These are phyloP conservation scores for Logfia minima DNA, from an alignment of 129 eudicot species.

Conservation along the genomic window DNA sequence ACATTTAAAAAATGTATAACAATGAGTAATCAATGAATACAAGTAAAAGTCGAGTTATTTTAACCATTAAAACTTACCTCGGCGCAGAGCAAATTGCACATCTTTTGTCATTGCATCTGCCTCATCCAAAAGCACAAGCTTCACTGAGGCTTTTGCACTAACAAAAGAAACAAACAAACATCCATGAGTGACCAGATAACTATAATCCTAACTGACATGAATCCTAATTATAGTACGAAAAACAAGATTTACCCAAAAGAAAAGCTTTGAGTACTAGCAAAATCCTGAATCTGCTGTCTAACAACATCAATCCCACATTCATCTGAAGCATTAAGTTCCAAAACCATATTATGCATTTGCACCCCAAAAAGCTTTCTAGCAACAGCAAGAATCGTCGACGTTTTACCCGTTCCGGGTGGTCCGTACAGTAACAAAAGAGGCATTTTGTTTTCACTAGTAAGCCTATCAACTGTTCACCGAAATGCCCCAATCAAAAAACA, in stretches of 20 bases:
- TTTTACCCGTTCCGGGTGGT: conserved; percentile 98
- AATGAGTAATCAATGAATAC: conserved; percentile 4
- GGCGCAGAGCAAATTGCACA: conserved; percentile 97
- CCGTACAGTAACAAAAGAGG: conserved; percentile 95
- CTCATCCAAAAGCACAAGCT: conserved; percentile 89
- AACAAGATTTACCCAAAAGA: conserved; percentile 67
- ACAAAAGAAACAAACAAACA: conserved; percentile 11
- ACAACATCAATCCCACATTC: conserved; percentile 98
- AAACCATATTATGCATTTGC: conserved; percentile 86
- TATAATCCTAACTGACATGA: not conserved
- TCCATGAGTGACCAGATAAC: not conserved
- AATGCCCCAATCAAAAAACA: conserved; percentile 25
- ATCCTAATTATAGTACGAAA: not conserved
- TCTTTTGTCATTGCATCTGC: conserved; percentile 99
- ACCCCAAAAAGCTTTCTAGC: conserved; percentile 84
- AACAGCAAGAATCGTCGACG: conserved; percentile 87
- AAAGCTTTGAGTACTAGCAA: conserved; percentile 96
- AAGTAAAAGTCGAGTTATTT: not conserved
- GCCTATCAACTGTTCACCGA: conserved; percentile 84
- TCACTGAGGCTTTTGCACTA: conserved; percentile 76
- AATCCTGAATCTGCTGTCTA: conserved; percentile 98
- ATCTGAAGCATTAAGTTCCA: conserved; percentile 97
- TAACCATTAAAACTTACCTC: conserved; percentile 49
- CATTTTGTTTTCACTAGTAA: conserved; percentile 82
- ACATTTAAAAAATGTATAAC: conserved; percentile 16